Percentiles rank a stretch among this genome's conserved stretches.
phyloP scores from a whole-genome alignment of 768 basidiomycete species.

The Tricholomella constricta region DNA sequence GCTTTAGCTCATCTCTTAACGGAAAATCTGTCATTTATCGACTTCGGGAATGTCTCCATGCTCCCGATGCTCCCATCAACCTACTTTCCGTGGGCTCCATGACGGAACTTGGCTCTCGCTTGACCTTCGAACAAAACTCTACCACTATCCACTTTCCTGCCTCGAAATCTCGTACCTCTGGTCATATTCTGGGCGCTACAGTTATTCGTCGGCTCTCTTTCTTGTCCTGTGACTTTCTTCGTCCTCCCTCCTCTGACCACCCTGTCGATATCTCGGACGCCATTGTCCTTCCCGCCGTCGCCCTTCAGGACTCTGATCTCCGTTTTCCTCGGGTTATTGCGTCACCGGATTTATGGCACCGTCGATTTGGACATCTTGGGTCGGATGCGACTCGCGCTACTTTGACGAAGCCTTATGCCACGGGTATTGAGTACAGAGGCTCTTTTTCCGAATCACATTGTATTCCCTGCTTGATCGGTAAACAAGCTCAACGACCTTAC shows the following conservation, averaged over 20 bases:
- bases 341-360: conserved; percentile 23
- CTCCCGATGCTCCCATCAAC: conserved; percentile 23
- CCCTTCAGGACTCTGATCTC: neutral
- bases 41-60: conserved; percentile 24
- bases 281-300: neutral
- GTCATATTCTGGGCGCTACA: neutral
- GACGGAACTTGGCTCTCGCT: conserved; percentile 6
- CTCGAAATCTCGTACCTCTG: neutral
- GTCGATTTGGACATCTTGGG: conserved; percentile 26
- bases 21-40: conserved; percentile 1
- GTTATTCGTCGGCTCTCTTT: neutral
- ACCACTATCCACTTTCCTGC: neutral
- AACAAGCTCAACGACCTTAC: conserved; percentile 21
- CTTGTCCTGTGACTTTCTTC: conserved; percentile 2
- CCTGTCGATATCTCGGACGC: neutral
- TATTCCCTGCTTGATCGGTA: conserved; percentile 25
- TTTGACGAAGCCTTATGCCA: conserved; percentile 16
- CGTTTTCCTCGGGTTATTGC: neutral
- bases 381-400: conserved; percentile 17
- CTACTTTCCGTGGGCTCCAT: no score
- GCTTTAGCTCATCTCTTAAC: neutral
- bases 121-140: neutral
- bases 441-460: conserved; percentile 9
- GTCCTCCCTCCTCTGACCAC: neutral
- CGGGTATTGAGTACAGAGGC: conserved; percentile 12